Conservation (phyloP, 768 basidiomycete genomes). For the Russula compacta region DNA sequence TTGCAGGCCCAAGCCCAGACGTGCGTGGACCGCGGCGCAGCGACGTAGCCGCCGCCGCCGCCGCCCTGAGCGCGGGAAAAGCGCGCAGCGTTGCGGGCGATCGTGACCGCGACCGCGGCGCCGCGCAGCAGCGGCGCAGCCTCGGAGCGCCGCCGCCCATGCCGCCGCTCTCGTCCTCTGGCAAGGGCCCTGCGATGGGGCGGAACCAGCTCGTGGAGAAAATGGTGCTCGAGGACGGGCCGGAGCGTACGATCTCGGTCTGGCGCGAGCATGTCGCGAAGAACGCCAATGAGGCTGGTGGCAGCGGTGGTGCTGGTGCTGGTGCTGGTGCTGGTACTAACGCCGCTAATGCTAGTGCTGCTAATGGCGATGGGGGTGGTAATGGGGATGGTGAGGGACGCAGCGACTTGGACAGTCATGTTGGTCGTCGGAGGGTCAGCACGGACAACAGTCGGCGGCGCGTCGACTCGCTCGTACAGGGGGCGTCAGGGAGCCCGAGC, state of each 20-base stretch:
- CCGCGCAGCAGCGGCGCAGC: neutral
- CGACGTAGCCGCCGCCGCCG: neutral
- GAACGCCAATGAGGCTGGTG: slow-evolving; percentile 19
- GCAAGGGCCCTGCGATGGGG: slow-evolving; percentile 19
- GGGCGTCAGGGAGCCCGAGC: slow-evolving; percentile 5
- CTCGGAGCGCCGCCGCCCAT: neutral
- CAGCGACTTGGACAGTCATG: slow-evolving; percentile 23
- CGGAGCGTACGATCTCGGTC: slow-evolving; percentile 28
- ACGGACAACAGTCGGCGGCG: slow-evolving; percentile 7
- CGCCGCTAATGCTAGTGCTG: neutral
- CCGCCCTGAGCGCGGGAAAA: slow-evolving; percentile 1
- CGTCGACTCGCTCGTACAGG: slow-evolving; percentile 4
- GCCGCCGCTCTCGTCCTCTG: neutral
- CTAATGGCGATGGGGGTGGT: neutral
- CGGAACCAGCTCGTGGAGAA: slow-evolving; percentile 27
- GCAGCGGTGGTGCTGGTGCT: neutral
- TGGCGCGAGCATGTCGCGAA: slow-evolving; percentile 31
- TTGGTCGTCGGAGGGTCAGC: slow-evolving; percentile 19
- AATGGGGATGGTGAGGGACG: slow-evolving; percentile 2
- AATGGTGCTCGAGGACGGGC: slow-evolving; percentile 28
- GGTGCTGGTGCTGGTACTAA: neutral
- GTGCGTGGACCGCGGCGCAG: neutral
- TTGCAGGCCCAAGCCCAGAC: neutral
- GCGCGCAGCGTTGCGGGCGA: slow-evolving; percentile 17
- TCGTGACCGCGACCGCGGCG: neutral